Conservation (phyloP, 805 yeast species). For the Candida pini region DNA sequence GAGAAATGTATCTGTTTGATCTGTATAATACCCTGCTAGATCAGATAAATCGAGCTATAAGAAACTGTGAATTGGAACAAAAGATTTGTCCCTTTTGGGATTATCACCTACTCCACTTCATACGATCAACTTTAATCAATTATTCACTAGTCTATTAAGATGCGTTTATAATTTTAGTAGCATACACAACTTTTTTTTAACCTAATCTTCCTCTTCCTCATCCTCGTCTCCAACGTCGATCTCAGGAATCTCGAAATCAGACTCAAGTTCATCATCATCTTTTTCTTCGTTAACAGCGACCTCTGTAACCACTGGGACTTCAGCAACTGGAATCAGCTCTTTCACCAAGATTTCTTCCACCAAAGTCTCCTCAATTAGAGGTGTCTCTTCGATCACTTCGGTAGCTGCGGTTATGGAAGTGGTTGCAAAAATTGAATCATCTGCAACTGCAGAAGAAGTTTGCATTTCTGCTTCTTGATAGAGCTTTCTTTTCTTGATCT, state of each 20-base stretch:
- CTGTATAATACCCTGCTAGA: slow-evolving; percentile 24
- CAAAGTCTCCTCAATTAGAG: no score
- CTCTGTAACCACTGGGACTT: slow-evolving; percentile 6
- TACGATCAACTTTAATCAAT: slow-evolving; percentile 2
- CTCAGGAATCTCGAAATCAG: slow-evolving; percentile 34
- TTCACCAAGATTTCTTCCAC: no score
- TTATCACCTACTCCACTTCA: not conserved
- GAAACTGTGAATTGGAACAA: slow-evolving; percentile 16
- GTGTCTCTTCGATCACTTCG: not conserved
- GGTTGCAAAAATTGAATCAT: slow-evolving; percentile 14
- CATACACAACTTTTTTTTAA: not conserved
- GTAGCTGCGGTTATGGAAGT: slow-evolving; percentile 3
- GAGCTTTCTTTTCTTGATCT: slow-evolving; percentile 8
- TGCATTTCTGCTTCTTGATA: no score
- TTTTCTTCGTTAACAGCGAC: slow-evolving; percentile 3
- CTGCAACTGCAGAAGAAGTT: no score
- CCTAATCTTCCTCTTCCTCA: slow-evolving; percentile 12
- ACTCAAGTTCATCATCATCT: slow-evolving; percentile 21
- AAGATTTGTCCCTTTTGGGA: not conserved
- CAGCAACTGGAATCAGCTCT: slow-evolving; percentile 5
- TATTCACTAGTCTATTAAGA: not conserved
- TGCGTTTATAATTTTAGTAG: not conserved
- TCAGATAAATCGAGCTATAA: slow-evolving; percentile 4
- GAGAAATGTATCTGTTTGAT: no score
- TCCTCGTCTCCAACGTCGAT: slow-evolving; percentile 29